Evolutionary conservation across 2,329 filamentous ascomycete genomes (phyloP).

Genomic region (Microsporum ferrugineum): DNA sequence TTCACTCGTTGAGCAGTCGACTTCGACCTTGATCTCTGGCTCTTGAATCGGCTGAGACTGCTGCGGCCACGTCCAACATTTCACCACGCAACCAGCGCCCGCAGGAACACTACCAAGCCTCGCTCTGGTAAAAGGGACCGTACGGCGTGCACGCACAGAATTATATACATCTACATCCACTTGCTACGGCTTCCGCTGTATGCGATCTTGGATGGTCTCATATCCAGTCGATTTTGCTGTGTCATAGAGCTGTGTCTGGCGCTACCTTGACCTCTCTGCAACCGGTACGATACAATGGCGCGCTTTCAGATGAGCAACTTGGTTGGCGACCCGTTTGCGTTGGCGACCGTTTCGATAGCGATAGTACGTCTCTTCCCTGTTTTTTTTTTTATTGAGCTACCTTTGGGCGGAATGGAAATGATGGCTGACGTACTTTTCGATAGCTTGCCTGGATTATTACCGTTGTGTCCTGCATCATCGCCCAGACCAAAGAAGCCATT

Average conservation of each 20-base stretch:
- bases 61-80: too few species aligned
- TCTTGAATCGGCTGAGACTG: too few species aligned
- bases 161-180: too few species aligned
- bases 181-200: too few species aligned
- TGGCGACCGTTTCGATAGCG: conserved; percentile 86
- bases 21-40: too few species aligned
- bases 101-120: too few species aligned
- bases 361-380: conserved; percentile 48
- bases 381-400: neutral
- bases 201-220: neutral
- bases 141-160: too few species aligned
- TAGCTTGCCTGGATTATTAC: conserved; percentile 93
- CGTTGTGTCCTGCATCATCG: conserved; percentile 75
- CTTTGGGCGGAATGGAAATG: neutral
- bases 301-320: conserved; percentile 75
- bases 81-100: too few species aligned
- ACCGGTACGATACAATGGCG: conserved; percentile 32
- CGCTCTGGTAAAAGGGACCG: too few species aligned
- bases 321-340: conserved; percentile 87
- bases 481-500: conserved; percentile 47
- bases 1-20: neutral
- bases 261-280: neutral
- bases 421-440: conserved; percentile 2
- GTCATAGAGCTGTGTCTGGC: neutral
- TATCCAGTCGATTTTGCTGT: neutral